phyloP scores from a whole-genome alignment of 331 rosid genomes.

The Arachis monticola region DNA sequence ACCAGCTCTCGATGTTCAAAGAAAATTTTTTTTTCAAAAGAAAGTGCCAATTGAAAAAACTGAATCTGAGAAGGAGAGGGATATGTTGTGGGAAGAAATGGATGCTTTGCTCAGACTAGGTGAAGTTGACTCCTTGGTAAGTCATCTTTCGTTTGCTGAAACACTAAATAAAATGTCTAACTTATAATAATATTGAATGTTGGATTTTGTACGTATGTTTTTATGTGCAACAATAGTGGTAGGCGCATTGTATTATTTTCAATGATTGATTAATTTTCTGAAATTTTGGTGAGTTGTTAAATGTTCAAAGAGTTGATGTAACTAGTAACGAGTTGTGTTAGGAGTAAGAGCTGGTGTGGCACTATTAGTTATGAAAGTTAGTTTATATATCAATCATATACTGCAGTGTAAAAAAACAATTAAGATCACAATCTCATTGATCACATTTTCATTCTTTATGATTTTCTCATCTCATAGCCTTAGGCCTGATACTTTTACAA shows the following conservation, averaged over 20 bases:
- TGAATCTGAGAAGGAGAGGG: conserved; percentile 26
- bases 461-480: no score
- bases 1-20: background rate
- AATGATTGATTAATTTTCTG: background rate
- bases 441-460: no score
- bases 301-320: no score
- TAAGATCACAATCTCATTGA: no score
- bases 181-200: background rate
- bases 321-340: no score
- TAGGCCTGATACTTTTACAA: no score
- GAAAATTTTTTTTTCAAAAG: background rate
- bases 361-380: no score
- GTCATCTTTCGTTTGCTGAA: background rate
- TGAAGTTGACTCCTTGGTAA: conserved; percentile 35
- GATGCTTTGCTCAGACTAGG: background rate
- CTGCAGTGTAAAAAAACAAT: no score
- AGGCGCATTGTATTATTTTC: background rate
- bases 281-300: no score
- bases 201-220: background rate
- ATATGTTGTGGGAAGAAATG: conserved; percentile 31
- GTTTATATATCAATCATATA: no score
- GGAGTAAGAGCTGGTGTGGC: no score
- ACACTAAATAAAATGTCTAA: no score
- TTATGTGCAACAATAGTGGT: background rate
- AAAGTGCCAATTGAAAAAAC: conserved; percentile 29